Evolutionary conservation across 305 asterid species (phyloP).

Genomic region (Euphrasia arctica): DNA sequence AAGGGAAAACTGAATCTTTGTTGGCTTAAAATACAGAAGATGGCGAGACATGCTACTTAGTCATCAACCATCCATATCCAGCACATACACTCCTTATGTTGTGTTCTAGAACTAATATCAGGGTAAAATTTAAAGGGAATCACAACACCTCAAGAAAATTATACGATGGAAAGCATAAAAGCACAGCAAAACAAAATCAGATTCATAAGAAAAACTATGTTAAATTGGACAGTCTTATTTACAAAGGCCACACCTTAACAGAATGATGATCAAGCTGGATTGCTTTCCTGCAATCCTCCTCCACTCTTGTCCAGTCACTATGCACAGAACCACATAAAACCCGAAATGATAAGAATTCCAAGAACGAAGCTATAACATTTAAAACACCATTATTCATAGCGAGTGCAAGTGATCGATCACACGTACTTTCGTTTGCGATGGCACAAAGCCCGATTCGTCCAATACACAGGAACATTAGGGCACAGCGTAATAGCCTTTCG

Average conservation of each 20-base stretch:
- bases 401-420: constrained; percentile 24
- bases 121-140: no score
- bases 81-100: not conserved
- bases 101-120: not conserved
- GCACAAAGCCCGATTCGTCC: constrained; percentile 96
- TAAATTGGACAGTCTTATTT: not conserved
- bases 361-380: constrained; percentile 11
- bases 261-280: constrained; percentile 76
- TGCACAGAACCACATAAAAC: constrained; percentile 19
- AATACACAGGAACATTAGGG: constrained; percentile 84
- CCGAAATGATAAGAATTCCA: not conserved
- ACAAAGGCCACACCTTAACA: constrained; percentile 48
- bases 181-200: constrained; percentile 8
- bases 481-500: constrained; percentile 74
- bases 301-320: constrained; percentile 84
- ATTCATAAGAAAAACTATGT: not conserved
- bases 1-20: not conserved
- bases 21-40: not conserved
- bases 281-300: constrained; percentile 84
- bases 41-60: not conserved
- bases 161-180: constrained; percentile 1
- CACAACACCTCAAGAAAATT: no score
- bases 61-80: constrained; percentile 4
- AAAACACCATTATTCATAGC: constrained; percentile 10
- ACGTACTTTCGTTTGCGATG: constrained; percentile 79